Base-by-base conservation (phyloP, 352 stramenopile species). In the Pythium rishiriense region DNA sequence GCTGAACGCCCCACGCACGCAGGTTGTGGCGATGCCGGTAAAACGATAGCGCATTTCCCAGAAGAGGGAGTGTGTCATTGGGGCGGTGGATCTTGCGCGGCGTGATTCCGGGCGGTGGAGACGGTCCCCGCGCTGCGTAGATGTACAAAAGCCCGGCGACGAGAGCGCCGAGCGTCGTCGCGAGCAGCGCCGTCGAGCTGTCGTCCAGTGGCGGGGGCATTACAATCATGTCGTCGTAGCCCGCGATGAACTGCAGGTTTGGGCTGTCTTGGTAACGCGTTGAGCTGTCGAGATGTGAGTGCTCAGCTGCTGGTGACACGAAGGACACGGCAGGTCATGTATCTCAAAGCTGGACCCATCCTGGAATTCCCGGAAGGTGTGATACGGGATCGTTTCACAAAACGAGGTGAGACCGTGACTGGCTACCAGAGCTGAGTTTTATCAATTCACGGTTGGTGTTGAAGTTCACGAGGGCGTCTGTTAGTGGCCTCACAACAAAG, bases 1-100 rank as follows among this genome's bases (percentile, higher is more conserved):
- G 35, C 3, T 25, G 6, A 15, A 65, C 19, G 15, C 17, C 28
- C 58, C 58, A 65, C 25, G 28, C 58, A 6, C 58, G 58, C 21
- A 65, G 22, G 14, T 57, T 21, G 26, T 50, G 46, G 24, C 25
- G 35, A 22, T 58, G 26, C 15, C 19, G 52, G 33, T 53, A 56
- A 26, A 37, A 65, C 26, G 41, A 41, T 1, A 59, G 26, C 17
- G 39, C 45, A n/a, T 58, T 53, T 26, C 58, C 58, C 14, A 65
- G 25, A 4, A 65, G 4, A 2, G 58, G 58, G 3, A 65, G 41
- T 39, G 58, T 58, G 4, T 46, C 37, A 14, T 51, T 39, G 4
- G 48, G 58, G 10, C 29, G 25, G 1, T 33, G 48, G 25, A 65
- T 42, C 26, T 52, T 19, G 12, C 58, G 58, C 12, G 58, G 58